Evolutionary conservation across 495 filamentous ascomycete species (phyloP), one percentile per base, ranked within the genome.

Genomic region (Cetradonia linearis): DNA sequence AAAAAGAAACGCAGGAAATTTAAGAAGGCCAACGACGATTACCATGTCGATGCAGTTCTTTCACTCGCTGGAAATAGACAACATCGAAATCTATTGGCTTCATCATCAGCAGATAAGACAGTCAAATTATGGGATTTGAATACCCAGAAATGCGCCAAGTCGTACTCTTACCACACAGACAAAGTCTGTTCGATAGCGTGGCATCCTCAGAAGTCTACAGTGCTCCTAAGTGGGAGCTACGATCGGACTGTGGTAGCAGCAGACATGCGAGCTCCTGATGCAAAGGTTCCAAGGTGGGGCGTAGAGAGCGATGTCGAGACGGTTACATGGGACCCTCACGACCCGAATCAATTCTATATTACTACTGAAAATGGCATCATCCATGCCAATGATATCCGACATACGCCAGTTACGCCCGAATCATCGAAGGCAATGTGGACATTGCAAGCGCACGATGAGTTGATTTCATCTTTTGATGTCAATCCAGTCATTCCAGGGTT

Each of bases 71-170:
- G 87, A 47, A 99, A 97, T 73, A 81, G 91, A 63, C 84, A 88
- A 58, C 94, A 97, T 72, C 81, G 90, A 50, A 96, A 97, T 66
- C 82, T 99, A 40, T 83, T 99, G n/a, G 91, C 92, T 18, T 97
- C 93, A 1, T 86, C 86, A 4, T 99, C 93, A 1, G 94, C 94
- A 6, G 93, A 99, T 75, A 87, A 91, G 69, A 97, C 93, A 1
- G 83, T 96, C 59, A 99, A 99, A 74, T 79, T 99, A 9, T 99
- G 93, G 93, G 94, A 99, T 73, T 76, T 99, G 50, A 87, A 87
- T 73, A 96, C 88, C 8, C 76, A 85, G 48, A 91, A 84, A 70
- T 95, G 91, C 72, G 94, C 93, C 64, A 89, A 96, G 74, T 96
- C 91, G 27, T 99, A 99, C 76, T 79, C 79, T 20, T 75, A 83